These are phyloP conservation scores for Brassica carinata DNA, from an alignment of 345 rosid genomes.

Conservation along the genomic window DNA sequence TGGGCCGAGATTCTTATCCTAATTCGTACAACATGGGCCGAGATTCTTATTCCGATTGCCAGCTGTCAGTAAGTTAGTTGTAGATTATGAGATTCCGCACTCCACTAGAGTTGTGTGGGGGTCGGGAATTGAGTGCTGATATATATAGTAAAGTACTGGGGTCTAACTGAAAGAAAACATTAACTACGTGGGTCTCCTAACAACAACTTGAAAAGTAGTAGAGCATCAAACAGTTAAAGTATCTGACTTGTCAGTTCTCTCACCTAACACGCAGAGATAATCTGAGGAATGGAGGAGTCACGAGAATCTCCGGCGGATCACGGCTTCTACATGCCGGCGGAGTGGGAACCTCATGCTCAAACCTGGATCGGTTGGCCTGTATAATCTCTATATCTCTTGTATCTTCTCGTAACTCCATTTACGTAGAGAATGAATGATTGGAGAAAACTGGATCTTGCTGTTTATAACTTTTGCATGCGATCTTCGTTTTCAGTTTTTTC, in stretches of 20 bases:
- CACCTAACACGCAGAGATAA: neutral
- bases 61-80: neutral
- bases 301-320: constrained; percentile 59
- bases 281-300: constrained; percentile 39
- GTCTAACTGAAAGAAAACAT: constrained; percentile 3
- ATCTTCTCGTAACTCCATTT: neutral
- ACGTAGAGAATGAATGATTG: neutral
- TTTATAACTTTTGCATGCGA: neutral
- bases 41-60: neutral
- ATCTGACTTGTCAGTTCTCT: neutral
- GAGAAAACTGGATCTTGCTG: constrained; percentile 3
- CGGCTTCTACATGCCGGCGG: constrained; percentile 91
- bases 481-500: neutral
- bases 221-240: neutral
- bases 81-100: constrained; percentile 31
- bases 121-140: neutral
- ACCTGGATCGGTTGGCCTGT: constrained; percentile 99
- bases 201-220: neutral
- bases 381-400: constrained; percentile 20
- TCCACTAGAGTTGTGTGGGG: constrained; percentile 9
- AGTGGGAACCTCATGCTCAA: constrained; percentile 90
- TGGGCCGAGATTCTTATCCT: neutral
- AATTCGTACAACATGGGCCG: neutral
- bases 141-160: neutral
- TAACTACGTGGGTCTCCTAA: neutral